These are phyloP conservation scores for Hymenoscyphus scutula DNA, from an alignment of 2,329 filamentous ascomycete genomes.

Conservation along the genomic window DNA sequence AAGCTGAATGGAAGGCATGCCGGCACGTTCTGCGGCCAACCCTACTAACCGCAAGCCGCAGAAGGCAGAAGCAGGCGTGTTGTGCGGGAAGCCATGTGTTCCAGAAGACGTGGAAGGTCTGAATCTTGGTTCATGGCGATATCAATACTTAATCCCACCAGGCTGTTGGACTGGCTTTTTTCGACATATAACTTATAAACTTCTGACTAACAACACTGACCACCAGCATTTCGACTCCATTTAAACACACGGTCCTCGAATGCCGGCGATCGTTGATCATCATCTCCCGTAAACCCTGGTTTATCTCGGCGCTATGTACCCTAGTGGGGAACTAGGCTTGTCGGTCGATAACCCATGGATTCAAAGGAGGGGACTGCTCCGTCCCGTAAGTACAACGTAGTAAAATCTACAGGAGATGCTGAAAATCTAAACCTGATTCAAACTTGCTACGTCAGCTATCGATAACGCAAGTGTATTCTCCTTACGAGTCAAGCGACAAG, in stretches of 20 bases:
- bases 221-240: background rate
- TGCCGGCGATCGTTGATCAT: constrained; percentile 1
- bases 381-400: too few relatives aligned
- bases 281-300: background rate
- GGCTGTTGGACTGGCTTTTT: background rate
- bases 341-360: background rate
- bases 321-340: background rate
- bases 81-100: constrained; percentile 5
- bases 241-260: background rate
- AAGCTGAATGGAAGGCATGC: constrained; percentile 11
- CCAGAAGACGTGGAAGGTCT: constrained; percentile 12
- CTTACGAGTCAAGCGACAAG: background rate
- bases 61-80: constrained; percentile 1
- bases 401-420: background rate
- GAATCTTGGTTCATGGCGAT: background rate
- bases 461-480: background rate
- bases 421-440: background rate
- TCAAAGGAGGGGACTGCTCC: background rate
- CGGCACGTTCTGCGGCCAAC: background rate
- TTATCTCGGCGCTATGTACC: background rate
- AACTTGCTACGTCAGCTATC: background rate
- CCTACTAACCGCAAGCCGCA: background rate
- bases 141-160: background rate
- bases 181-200: background rate
- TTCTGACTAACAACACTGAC: background rate